A percentile compares a stretch with the other conserved stretches of the same genome.
Evolutionary conservation across 106 monocot species (phyloP).

Genomic region (Apostasia ramifera): DNA sequence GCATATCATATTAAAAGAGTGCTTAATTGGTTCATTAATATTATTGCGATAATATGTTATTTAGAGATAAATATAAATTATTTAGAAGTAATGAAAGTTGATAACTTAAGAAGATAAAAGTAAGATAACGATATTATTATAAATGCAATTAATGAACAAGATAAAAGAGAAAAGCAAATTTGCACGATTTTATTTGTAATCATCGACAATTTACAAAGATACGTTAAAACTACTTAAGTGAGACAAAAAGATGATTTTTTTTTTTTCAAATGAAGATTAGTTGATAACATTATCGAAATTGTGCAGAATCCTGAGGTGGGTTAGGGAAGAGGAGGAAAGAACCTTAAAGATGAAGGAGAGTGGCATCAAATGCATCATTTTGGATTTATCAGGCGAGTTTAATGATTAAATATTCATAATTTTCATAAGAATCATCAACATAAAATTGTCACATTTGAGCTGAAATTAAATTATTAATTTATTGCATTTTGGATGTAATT

Average conservation of each 20-base stretch:
- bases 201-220: not conserved
- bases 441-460: not conserved
- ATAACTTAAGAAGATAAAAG: too few species aligned
- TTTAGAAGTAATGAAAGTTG: too few species aligned
- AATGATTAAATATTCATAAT: not conserved
- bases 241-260: not conserved
- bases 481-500: not conserved
- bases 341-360: conserved; percentile 18
- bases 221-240: not conserved
- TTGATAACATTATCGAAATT: not conserved
- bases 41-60: too few species aligned
- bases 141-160: too few species aligned
- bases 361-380: conserved; percentile 32
- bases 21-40: too few species aligned
- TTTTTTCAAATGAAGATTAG: not conserved
- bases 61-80: too few species aligned
- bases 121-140: too few species aligned
- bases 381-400: conserved; percentile 40
- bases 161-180: not conserved
- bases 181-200: not conserved
- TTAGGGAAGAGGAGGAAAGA: conserved; percentile 50
- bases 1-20: too few species aligned
- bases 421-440: not conserved
- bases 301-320: conserved; percentile 46
- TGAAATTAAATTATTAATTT: not conserved